Percentiles rank a stretch among this genome's conserved stretches.
These are phyloP conservation scores for Leucocoprinus sp. DNA, from an alignment of 768 basidiomycete species.

Conservation along the genomic window DNA sequence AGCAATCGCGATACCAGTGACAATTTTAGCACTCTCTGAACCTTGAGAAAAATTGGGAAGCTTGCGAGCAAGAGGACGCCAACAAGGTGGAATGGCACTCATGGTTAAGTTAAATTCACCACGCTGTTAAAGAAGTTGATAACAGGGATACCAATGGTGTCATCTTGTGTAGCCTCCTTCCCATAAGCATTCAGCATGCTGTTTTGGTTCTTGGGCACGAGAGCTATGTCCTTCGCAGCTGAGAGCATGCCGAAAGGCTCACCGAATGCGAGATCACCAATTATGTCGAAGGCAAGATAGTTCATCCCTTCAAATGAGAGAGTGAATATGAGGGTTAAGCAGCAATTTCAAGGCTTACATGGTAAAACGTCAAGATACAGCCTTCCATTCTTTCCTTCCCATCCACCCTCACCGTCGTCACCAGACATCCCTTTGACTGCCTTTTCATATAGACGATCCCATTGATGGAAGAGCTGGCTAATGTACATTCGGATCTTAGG, in stretches of 20 bases:
- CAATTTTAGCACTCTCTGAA: conserved; percentile 51
- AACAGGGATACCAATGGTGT: conserved; percentile 63
- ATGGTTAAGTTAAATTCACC: conserved; percentile 83
- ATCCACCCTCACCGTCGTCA: conserved; percentile 52
- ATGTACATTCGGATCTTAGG: conserved; percentile 63
- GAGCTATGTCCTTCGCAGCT: conserved; percentile 65
- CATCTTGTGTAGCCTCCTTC: conserved; percentile 27
- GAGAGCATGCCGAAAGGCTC: conserved; percentile 87
- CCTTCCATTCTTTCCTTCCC: conserved; percentile 50
- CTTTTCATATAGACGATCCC: conserved; percentile 61
- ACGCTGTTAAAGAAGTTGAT: conserved; percentile 84
- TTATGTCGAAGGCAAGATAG: conserved; percentile 59
- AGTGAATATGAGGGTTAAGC: neutral
- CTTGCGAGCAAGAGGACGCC: conserved; percentile 55
- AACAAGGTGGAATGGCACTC: conserved; percentile 69
- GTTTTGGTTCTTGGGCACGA: conserved; percentile 51
- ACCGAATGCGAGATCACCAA: conserved; percentile 84
- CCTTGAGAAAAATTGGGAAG: conserved; percentile 75
- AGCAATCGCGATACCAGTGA: conserved; percentile 75
- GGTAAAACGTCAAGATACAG: conserved; percentile 71
- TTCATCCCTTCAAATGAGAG: conserved; percentile 32
- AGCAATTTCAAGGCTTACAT: conserved; percentile 36
- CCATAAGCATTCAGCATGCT: conserved; percentile 51
- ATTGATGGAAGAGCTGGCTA: conserved; percentile 52
- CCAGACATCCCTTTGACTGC: conserved; percentile 52